Base-by-base conservation (phyloP, 2,329 filamentous ascomycete genomes). In the Pestalotiopsis sp. region DNA sequence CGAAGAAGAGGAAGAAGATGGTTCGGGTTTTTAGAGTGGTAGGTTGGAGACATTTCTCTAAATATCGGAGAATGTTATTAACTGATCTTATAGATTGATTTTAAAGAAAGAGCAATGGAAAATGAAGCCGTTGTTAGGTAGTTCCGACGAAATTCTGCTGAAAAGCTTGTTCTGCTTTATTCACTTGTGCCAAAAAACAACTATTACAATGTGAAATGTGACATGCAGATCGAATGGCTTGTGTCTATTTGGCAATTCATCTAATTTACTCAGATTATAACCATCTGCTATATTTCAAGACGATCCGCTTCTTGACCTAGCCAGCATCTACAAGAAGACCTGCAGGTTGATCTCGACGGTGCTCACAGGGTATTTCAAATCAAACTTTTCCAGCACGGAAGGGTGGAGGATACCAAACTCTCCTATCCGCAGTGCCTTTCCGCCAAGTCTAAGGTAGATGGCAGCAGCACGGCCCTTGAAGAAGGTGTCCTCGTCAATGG, bases 321-420 rank as follows among this genome's bases (percentile, higher is more conserved):
- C 57, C n/a, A 4, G 17, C 36, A 66, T 66, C 80, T 86, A 97
- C 83, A 98, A 85, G 87, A 99, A 97, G 73, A 93, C 89, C 82
- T 98, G 95, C 39, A 98, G 88, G 82, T 98, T 97, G 79, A 99
- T 88, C 85, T 99, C 96, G 74, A 99, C 83, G 58, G 93, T 94
- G 83, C 94, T 98, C 75, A 97, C 94, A 57, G 96, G 95, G 85
- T 95, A 95, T 67, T 71, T 73, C 68, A 76, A 70, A 67, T 73
- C 71, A 70, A 77, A 72, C 27, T 57, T 57, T n/a, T 97, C 94
- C 76, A 98, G 84, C 72, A 98, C 96, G 5, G 90, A 92, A 58
- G 96, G 97, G 81, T 99, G 95, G 78, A 99, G 82, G 74, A 99
- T 95, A 76, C 96, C 96, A 78, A 99, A 96, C 25, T 25, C 90